phyloP scores from a whole-genome alignment of 768 basidiomycete species.

The Aureoboletus auriporus region DNA sequence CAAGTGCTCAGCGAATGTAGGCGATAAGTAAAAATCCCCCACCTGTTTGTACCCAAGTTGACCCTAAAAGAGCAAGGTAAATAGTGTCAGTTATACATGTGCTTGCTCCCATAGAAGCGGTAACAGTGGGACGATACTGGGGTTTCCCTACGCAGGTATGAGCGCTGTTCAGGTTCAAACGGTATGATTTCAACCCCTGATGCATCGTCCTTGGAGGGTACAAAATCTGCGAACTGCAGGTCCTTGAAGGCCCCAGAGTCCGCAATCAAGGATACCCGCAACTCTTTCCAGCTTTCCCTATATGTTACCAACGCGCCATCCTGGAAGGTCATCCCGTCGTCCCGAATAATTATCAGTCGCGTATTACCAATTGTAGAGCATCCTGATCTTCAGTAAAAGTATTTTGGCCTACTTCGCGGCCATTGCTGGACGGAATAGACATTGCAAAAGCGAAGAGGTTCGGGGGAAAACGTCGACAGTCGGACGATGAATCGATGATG shows the following conservation, averaged over 20 bases:
- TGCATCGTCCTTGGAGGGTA: slow-evolving; percentile 26
- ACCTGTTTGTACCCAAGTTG: slow-evolving; percentile 81
- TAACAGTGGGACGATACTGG: slow-evolving; percentile 52
- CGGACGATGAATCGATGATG: slow-evolving; percentile 1
- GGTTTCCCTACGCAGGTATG: slow-evolving; percentile 99
- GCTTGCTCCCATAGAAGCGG: slow-evolving; percentile 38
- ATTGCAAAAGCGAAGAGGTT: slow-evolving; percentile 9
- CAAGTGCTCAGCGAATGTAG: neutral
- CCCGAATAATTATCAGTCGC: slow-evolving; percentile 4
- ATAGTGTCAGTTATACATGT: slow-evolving; percentile 46
- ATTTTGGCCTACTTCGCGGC: slow-evolving; percentile 10
- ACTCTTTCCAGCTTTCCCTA: slow-evolving; percentile 70
- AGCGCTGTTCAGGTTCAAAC: slow-evolving; percentile 97
- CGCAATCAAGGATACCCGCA: slow-evolving; percentile 80
- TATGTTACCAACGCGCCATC: slow-evolving; percentile 25
- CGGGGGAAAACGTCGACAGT: neutral
- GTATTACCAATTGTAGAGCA: slow-evolving; percentile 56
- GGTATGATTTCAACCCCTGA: slow-evolving; percentile 93
- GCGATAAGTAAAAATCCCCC: slow-evolving; percentile 5
- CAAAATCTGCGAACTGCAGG: slow-evolving; percentile 8
- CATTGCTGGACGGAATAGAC: slow-evolving; percentile 17
- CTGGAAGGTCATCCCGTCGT: slow-evolving; percentile 25
- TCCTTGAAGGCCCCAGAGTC: slow-evolving; percentile 16
- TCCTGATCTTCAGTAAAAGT: slow-evolving; percentile 38
- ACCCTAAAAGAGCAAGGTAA: slow-evolving; percentile 42